A percentile compares a stretch with the other conserved stretches of the same genome.
phyloP scores from a whole-genome alignment of 305 asterid species.

The Fraxinus angustifolia region DNA sequence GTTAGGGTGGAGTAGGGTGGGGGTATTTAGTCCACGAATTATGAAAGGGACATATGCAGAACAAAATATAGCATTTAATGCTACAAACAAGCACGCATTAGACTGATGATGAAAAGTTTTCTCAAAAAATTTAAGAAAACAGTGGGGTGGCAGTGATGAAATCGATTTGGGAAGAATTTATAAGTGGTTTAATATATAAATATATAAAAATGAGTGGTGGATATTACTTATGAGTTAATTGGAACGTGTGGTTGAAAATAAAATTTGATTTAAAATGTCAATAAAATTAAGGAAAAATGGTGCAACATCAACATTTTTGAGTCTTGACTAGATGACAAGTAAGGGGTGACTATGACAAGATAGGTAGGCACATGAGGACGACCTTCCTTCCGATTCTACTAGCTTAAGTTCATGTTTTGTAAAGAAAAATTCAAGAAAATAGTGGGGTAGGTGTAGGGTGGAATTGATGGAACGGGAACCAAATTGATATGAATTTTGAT shows the following conservation, averaged over 20 bases:
- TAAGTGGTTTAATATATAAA: neutral
- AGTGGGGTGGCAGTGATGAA: neutral
- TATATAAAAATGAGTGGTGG: neutral
- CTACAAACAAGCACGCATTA: conserved; percentile 21
- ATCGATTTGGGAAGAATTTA: neutral
- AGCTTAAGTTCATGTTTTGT: neutral
- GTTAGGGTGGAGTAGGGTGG: neutral
- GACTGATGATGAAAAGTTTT: neutral
- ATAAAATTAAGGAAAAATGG: neutral
- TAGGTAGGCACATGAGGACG: neutral
- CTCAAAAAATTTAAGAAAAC: conserved; percentile 12
- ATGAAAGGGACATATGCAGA: neutral
- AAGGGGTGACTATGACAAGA: neutral
- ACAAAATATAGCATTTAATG: conserved; percentile 36
- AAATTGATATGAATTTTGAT: conserved; percentile 38
- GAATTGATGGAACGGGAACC: neutral
- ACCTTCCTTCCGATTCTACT: neutral
- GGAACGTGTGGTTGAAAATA: neutral
- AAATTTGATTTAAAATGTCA: neutral
- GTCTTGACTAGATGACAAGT: neutral
- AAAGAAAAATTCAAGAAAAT: neutral
- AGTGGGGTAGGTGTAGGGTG: neutral
- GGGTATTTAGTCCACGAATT: neutral
- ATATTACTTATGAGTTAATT: no score
- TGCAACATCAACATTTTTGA: neutral